Percentiles rank a stretch among this genome's conserved stretches.
Evolutionary conservation across 805 yeast species (phyloP).

Genomic region (Maudiozyma turicensis): DNA sequence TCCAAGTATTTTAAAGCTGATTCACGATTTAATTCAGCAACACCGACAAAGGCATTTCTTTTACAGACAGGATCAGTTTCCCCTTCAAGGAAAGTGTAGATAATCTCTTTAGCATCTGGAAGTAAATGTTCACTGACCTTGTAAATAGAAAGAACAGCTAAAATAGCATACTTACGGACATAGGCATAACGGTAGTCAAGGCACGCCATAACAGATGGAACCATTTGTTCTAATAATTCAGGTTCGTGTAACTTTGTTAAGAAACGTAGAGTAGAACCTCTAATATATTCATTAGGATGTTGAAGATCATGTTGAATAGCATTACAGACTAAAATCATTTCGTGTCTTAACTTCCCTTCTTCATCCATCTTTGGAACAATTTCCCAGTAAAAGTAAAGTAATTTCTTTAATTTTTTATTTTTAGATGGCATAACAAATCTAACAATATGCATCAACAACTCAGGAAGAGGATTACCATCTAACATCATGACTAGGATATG

Average conservation of each 20-base stretch:
- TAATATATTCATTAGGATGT: constrained; percentile 93
- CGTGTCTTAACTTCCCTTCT: constrained; percentile 90
- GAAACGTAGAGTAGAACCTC: constrained; percentile 92
- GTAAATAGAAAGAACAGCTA: constrained; percentile 77
- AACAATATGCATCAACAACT: constrained; percentile 89
- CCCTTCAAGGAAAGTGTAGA: constrained; percentile 58
- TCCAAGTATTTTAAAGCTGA: constrained; percentile 77
- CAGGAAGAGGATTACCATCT: constrained; percentile 89
- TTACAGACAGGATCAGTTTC: constrained; percentile 92
- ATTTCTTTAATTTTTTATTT: constrained; percentile 82
- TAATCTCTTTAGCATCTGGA: constrained; percentile 91
- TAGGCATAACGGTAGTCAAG: constrained; percentile 95
- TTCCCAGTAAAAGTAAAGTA: constrained; percentile 95
- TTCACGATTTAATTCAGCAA: constrained; percentile 74
- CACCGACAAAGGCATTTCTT: constrained; percentile 87
- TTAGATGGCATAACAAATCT: constrained; percentile 96
- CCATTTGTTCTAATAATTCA: constrained; percentile 88
- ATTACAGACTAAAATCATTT: constrained; percentile 96
- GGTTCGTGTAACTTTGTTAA: constrained; percentile 85
- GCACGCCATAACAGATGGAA: constrained; percentile 85
- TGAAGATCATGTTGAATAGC: constrained; percentile 95
- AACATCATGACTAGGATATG: constrained; percentile 76
- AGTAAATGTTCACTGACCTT: constrained; percentile 75
- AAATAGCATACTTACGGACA: constrained; percentile 93
- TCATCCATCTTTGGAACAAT: constrained; percentile 85